phyloP scores from a whole-genome alignment of 257 asterid genomes.

The Lithospermum erythrorhizon region DNA sequence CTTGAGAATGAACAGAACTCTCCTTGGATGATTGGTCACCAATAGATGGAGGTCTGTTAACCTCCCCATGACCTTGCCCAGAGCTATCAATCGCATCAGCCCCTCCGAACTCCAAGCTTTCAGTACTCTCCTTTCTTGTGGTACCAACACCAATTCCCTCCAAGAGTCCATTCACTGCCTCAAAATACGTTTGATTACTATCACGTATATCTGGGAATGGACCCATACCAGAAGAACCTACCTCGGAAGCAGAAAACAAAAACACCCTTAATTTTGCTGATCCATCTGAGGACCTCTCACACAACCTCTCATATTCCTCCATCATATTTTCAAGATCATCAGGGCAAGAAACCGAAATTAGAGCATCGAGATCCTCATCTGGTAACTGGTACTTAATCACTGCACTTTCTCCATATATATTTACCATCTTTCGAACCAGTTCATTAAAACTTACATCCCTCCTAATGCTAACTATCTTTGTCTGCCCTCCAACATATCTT shows the following conservation, averaged over 20 bases:
- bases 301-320: slow-evolving; percentile 85
- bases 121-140: slow-evolving; percentile 59
- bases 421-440: slow-evolving; percentile 56
- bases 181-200: slow-evolving; percentile 72
- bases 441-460: slow-evolving; percentile 51
- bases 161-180: slow-evolving; percentile 77
- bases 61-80: slow-evolving; percentile 34
- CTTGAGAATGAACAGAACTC: slow-evolving; percentile 26
- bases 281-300: slow-evolving; percentile 65
- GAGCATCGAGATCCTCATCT: slow-evolving; percentile 95
- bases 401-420: slow-evolving; percentile 41
- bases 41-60: slow-evolving; percentile 32
- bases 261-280: slow-evolving; percentile 86
- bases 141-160: slow-evolving; percentile 38
- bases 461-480: slow-evolving; percentile 72
- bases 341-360: slow-evolving; percentile 77
- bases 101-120: slow-evolving; percentile 62
- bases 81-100: slow-evolving; percentile 48
- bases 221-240: slow-evolving; percentile 33
- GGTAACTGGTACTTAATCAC: slow-evolving; percentile 92
- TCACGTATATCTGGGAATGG: slow-evolving; percentile 56
- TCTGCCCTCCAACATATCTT: slow-evolving; percentile 96
- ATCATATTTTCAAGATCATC: slow-evolving; percentile 98
- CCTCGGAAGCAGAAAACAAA: slow-evolving; percentile 72
- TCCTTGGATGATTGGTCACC: slow-evolving; percentile 42